phyloP scores from a whole-genome alignment of 257 asterid species.

The Solanum rostratum region DNA sequence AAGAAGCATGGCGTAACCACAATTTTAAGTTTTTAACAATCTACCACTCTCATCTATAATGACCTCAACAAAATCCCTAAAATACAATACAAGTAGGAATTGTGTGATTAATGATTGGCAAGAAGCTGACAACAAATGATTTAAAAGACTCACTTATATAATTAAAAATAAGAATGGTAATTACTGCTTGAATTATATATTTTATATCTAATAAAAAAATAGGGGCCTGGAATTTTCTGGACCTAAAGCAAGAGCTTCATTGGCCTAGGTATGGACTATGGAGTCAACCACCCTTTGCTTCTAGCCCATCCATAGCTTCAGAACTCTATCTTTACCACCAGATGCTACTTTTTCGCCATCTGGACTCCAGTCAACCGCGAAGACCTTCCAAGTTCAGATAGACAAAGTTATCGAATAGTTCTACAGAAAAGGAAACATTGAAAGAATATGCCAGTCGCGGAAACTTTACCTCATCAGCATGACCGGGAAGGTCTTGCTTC shows the following conservation, averaged over 20 bases:
- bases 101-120: neutral
- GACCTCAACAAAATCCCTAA: neutral
- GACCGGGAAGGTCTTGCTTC: conserved; percentile 98
- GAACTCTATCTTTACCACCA: conserved; percentile 77
- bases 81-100: neutral
- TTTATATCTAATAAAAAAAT: neutral
- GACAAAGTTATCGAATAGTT: neutral
- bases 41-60: neutral
- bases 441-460: neutral
- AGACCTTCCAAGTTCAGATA: conserved; percentile 37
- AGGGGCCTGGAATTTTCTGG: neutral
- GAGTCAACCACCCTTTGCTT: neutral
- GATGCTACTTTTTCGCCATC: conserved; percentile 98
- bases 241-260: neutral
- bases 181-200: neutral
- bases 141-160: neutral
- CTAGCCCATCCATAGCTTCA: conserved; percentile 96
- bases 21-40: neutral
- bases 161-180: neutral
- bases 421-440: neutral
- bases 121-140: neutral
- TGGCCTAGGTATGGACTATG: neutral
- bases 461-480: conserved; percentile 76
- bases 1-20: neutral
- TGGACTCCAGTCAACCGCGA: conserved; percentile 98